Evolutionary conservation across 148 eudicot species (phyloP).

Genomic region (Rhododendron griersonianum): DNA sequence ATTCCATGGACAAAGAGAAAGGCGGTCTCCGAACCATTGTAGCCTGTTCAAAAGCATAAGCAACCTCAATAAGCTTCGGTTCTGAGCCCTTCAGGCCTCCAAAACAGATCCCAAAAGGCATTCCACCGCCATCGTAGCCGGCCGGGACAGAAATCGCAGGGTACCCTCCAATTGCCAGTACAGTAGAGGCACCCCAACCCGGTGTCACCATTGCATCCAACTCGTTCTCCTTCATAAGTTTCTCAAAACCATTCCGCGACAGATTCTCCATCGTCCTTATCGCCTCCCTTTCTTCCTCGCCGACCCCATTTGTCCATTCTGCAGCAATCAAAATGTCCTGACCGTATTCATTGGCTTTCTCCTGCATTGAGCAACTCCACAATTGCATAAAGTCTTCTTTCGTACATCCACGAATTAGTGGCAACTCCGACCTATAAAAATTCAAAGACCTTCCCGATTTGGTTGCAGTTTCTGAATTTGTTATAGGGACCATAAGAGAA

Average conservation of each 20-base stretch:
- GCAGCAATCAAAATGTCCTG: conserved; percentile 29
- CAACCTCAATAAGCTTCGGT: conserved; percentile 36
- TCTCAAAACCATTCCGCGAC: conserved; percentile 28
- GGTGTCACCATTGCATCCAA: conserved; percentile 38
- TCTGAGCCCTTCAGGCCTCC: conserved; percentile 35
- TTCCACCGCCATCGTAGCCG: conserved; percentile 26
- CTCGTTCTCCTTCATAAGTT: conserved; percentile 26
- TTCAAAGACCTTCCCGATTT: background rate
- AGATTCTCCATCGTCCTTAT: background rate
- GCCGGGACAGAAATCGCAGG: conserved; percentile 46
- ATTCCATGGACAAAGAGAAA: background rate
- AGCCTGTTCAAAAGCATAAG: conserved; percentile 44
- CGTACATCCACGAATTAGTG: background rate
- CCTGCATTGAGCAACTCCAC: conserved; percentile 16
- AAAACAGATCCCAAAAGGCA: conserved; percentile 40
- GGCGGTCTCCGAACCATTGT: conserved; percentile 38
- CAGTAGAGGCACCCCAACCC: conserved; percentile 3
- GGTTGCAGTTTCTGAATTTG: background rate
- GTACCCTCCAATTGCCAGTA: conserved; percentile 44
- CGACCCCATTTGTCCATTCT: conserved; percentile 35
- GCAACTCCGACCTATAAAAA: background rate
- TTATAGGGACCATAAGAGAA: background rate
- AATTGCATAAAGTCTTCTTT: background rate
- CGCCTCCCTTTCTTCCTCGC: conserved; percentile 16
- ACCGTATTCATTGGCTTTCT: conserved; percentile 18